Conservation (phyloP, 371 early-diverging fungal genomes). For the Mortierella sp. region DNA sequence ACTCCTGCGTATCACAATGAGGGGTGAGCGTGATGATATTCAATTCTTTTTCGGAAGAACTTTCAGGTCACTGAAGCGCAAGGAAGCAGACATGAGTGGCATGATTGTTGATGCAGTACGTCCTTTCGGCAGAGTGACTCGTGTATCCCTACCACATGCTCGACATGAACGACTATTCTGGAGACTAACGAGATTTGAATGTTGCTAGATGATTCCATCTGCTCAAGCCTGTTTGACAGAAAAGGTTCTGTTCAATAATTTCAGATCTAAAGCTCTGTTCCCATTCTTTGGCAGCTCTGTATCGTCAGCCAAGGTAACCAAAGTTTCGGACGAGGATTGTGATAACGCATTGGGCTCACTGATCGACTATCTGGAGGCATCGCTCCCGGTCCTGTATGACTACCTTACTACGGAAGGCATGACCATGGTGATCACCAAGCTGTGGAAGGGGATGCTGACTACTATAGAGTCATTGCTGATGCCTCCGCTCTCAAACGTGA, state of each 20-base stretch:
- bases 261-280: constrained; percentile 43
- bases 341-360: constrained; percentile 79
- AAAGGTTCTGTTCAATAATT: constrained; percentile 45
- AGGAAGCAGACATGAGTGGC: constrained; percentile 76
- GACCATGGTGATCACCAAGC: constrained; percentile 79
- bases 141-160: background rate
- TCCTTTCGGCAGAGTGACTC: background rate
- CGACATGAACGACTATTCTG: background rate
- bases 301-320: constrained; percentile 34
- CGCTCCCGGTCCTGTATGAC: constrained; percentile 80
- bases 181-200: background rate
- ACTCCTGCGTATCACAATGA: constrained; percentile 84
- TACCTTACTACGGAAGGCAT: constrained; percentile 83
- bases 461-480: constrained; percentile 79
- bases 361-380: constrained; percentile 90
- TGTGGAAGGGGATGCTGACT: constrained; percentile 89
- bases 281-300: constrained; percentile 46
- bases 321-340: constrained; percentile 72
- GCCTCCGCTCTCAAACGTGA: constrained; percentile 81
- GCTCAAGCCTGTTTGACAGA: constrained; percentile 41
- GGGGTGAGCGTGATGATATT: constrained; percentile 91
- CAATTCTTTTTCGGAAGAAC: constrained; percentile 93
- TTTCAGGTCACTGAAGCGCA: constrained; percentile 78
- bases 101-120: constrained; percentile 77
- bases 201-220: constrained; percentile 64